phyloP scores from a whole-genome alignment of 768 basidiomycete species.

The Udeniomyces megalosporus region DNA sequence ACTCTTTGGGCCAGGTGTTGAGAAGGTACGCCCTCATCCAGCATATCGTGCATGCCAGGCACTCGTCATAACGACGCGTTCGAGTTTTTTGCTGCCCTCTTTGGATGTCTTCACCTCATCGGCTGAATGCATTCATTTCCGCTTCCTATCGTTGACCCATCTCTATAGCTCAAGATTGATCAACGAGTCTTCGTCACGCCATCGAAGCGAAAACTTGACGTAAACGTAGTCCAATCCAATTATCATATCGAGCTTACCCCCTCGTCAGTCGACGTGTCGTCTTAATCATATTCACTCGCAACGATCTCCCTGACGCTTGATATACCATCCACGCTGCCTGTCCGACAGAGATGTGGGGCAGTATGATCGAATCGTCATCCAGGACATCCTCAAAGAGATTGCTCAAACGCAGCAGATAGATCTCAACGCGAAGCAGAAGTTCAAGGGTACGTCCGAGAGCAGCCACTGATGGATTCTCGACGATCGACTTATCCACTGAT shows the following conservation, averaged over 20 bases:
- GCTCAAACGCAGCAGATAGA: constrained; percentile 98
- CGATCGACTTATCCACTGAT: no score
- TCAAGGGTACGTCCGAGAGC: constrained; percentile 84
- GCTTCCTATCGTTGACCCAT: no score
- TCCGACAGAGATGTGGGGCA: constrained; percentile 73
- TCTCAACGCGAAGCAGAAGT: constrained; percentile 80
- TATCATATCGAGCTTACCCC: constrained; percentile 96
- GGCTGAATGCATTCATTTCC: no score
- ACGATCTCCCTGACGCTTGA: neutral
- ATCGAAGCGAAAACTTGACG: constrained; percentile 81
- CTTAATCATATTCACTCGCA: neutral
- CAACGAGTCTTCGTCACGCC: constrained; percentile 91
- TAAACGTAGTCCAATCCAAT: constrained; percentile 94
- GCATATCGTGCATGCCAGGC: no score
- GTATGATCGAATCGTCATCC: constrained; percentile 86
- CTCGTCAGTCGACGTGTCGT: constrained; percentile 50
- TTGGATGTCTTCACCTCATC: neutral
- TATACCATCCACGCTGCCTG: neutral
- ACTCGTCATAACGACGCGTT: no score
- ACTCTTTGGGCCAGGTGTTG: constrained; percentile 77
- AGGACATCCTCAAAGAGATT: constrained; percentile 93
- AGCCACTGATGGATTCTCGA: no score
- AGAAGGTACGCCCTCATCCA: constrained; percentile 47
- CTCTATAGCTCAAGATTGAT: constrained; percentile 80
- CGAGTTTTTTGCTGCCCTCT: no score